These are phyloP conservation scores for Lepidium aucheri DNA, from an alignment of 345 rosid genomes.

Conservation along the genomic window DNA sequence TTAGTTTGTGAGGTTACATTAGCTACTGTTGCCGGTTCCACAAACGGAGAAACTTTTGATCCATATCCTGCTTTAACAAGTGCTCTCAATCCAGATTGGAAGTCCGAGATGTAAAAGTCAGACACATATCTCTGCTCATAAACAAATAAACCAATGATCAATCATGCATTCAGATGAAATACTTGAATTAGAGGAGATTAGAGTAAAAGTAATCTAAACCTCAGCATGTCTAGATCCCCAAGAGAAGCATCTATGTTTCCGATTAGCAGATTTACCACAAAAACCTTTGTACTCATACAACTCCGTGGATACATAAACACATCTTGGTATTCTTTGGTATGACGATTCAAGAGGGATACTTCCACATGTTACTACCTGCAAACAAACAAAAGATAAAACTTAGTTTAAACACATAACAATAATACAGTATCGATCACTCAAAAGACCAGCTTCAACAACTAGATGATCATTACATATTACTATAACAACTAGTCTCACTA, in stretches of 20 bases:
- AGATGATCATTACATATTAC: neutral
- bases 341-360: slow-evolving; percentile 85
- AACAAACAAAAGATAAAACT: neutral
- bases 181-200: neutral
- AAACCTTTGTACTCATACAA: slow-evolving; percentile 68
- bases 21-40: slow-evolving; percentile 55
- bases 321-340: slow-evolving; percentile 69
- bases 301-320: slow-evolving; percentile 78
- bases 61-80: slow-evolving; percentile 90
- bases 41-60: slow-evolving; percentile 81
- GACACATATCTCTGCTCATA: slow-evolving; percentile 64
- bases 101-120: slow-evolving; percentile 90
- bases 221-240: slow-evolving; percentile 88
- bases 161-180: neutral
- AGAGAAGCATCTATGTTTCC: slow-evolving; percentile 67
- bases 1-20: slow-evolving; percentile 51
- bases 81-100: slow-evolving; percentile 88
- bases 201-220: slow-evolving; percentile 35
- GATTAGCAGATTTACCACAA: slow-evolving; percentile 64
- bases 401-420: neutral
- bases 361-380: slow-evolving; percentile 95
- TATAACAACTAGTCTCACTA: neutral
- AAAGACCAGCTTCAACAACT: neutral
- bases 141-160: neutral
- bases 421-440: neutral